Evolutionary conservation across 768 basidiomycete genomes (phyloP).

Genomic region (Pleurotus pulmonarius): DNA sequence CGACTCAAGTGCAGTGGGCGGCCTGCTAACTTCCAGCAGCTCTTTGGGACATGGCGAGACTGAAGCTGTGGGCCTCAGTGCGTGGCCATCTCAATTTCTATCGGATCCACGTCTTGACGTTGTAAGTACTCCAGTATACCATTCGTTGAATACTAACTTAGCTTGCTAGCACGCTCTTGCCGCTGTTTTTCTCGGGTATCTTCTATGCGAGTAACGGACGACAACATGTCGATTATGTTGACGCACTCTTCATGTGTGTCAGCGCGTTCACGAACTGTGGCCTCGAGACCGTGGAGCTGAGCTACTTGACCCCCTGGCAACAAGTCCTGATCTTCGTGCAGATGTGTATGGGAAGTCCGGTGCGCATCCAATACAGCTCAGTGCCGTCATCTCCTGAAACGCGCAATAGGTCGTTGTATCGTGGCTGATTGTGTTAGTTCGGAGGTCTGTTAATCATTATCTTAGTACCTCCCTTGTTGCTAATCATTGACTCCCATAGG

Average conservation of each 20-base stretch:
- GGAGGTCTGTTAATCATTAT: slow-evolving; percentile 41
- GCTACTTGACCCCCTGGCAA: slow-evolving; percentile 64
- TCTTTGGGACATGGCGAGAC: too few species aligned
- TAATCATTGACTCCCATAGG: too few species aligned
- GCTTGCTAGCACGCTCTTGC: slow-evolving; percentile 59
- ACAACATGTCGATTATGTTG: slow-evolving; percentile 70
- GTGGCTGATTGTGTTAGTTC: slow-evolving; percentile 78
- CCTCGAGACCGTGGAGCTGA: slow-evolving; percentile 65
- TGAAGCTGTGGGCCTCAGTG: too few species aligned
- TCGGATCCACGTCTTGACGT: slow-evolving; percentile 56
- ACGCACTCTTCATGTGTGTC: slow-evolving; percentile 73
- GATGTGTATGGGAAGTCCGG: slow-evolving; percentile 77
- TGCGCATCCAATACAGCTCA: slow-evolving; percentile 30
- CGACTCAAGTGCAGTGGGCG: slow-evolving; percentile 19
- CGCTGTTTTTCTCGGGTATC: slow-evolving; percentile 73
- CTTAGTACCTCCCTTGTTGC: too few species aligned
- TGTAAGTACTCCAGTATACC: slow-evolving; percentile 35
- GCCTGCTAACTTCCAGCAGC: too few species aligned
- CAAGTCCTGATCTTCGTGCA: slow-evolving; percentile 68
- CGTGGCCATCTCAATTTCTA: slow-evolving; percentile 61
- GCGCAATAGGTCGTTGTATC: slow-evolving; percentile 66
- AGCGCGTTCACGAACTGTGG: slow-evolving; percentile 78
- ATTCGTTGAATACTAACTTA: slow-evolving; percentile 8
- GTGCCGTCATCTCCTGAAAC: background rate
- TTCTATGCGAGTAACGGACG: slow-evolving; percentile 81